Percentiles rank a stretch among this genome's conserved stretches.
phyloP scores from a whole-genome alignment of 371 early-diverging fungal species.

The Lichtheimia corymbifera region DNA sequence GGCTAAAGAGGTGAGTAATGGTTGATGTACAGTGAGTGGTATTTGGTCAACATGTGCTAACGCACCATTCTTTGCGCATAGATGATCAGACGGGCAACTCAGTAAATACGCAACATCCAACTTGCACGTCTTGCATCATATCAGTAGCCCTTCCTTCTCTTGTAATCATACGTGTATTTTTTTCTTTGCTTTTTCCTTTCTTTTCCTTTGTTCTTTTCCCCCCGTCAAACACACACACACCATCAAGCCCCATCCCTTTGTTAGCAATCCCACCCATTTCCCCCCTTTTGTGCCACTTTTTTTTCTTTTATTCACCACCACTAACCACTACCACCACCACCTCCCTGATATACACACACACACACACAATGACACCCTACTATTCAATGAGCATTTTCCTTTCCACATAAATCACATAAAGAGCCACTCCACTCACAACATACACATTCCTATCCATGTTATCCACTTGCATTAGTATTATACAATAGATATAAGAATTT shows the following conservation, averaged over 20 bases:
- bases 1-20: conserved; percentile 60
- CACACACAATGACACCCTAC: conserved; percentile 1
- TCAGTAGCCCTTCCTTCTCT: conserved; percentile 5
- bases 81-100: conserved; percentile 19
- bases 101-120: conserved; percentile 8
- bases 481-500: neutral
- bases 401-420: conserved; percentile 1
- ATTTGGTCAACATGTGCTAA: no score
- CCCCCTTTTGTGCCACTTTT: neutral
- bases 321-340: neutral
- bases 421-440: conserved; percentile 1
- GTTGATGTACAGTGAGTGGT: no score
- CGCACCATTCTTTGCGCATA: neutral
- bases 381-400: conserved; percentile 13
- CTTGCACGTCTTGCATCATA: neutral
- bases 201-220: neutral
- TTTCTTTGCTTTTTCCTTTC: conserved; percentile 6
- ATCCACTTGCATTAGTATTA: neutral
- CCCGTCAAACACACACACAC: conserved; percentile 7
- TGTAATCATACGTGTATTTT: conserved; percentile 18
- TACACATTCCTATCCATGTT: neutral
- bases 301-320: neutral
- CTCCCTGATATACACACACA: neutral
- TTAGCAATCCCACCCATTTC: neutral
- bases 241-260: neutral